Base-by-base conservation (phyloP, 805 yeast species). In the Suhomyces pyralidae region DNA sequence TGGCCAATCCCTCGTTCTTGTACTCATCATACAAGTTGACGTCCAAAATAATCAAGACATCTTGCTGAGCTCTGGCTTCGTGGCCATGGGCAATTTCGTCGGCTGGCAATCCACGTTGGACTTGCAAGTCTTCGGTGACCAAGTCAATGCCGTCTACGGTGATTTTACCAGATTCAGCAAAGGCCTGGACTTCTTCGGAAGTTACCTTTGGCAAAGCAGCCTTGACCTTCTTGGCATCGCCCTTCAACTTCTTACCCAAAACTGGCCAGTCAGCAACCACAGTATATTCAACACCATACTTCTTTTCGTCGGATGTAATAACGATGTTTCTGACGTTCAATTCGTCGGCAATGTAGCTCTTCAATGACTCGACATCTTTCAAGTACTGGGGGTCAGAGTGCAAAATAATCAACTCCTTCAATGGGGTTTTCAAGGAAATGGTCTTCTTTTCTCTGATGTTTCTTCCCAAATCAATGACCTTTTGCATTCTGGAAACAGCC, bases 201-300 rank as follows among this genome's bases (percentile, higher is more conserved):
- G 93, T 75, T 49, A 94, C 81, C 8, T 66, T 66, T 58, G 97
- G 98, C 61, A 94, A 81, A 15, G 96, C 98, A 65, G 86, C 96
- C 81, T 93, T 96, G 55, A 94, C 99, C 70, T 83, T 86, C 76
- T 88, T 90, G 56, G 89, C 96, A 63, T 92, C 98, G 68, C 86
- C 85, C 84, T 91, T 93, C 73, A 94, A 82, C 75, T 94, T 94
- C 81, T 93, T 94, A 76, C 99, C 99, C 61, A 94, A 81, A 19
- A 91, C 90, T 53, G 98, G 97, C 99, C 99, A 94, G 77, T 94
- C 99, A 47, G 99, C 99, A 70, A 89, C 96, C 43, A 93, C 97
- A 58, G 81, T 83, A 79, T 92, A 93, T 68, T 86, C 88, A 56
- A 94, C 98, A 63, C 92, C 94, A 68, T 92, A 93, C 66, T 86